Percentiles rank a stretch among this genome's conserved stretches.
These are phyloP conservation scores for Paratinospora sagittata DNA, from an alignment of 164 flowering plant genomes.

Conservation along the genomic window DNA sequence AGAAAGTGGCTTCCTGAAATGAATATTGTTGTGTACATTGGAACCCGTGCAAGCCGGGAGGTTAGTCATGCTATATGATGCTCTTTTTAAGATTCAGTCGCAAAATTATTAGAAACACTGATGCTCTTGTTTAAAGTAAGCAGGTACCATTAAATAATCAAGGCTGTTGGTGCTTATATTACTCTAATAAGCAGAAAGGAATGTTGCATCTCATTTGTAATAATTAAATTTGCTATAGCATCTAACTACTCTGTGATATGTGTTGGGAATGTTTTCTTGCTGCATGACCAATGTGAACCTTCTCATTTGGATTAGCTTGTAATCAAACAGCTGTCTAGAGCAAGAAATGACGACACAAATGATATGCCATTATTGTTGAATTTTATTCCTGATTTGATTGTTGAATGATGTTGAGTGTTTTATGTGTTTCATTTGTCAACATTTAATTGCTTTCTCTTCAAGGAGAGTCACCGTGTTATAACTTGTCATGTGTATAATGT, in stretches of 20 bases:
- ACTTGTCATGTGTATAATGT: too few species aligned
- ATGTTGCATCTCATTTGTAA: not conserved
- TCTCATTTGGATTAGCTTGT: not conserved
- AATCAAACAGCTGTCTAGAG: too few species aligned
- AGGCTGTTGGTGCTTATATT: not conserved
- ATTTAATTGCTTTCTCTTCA: not conserved
- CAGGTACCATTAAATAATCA: not conserved
- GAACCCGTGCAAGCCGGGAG: slow-evolving; percentile 97
- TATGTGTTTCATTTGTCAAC: not conserved
- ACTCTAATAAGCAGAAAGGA: not conserved
- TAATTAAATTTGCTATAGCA: not conserved
- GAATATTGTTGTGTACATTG: slow-evolving; percentile 92
- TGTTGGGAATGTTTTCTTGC: not conserved
- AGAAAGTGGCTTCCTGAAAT: slow-evolving; percentile 93
- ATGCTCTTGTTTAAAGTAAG: not conserved
- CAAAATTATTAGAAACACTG: not conserved
- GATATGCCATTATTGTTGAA: too few species aligned
- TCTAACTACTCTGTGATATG: not conserved
- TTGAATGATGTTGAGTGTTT: too few species aligned
- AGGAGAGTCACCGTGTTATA: not conserved
- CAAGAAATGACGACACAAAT: too few species aligned
- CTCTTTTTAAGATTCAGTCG: not conserved
- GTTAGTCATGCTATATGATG: slow-evolving; percentile 25
- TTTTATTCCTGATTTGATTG: too few species aligned
- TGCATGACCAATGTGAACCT: not conserved